A percentile compares a stretch with the other conserved stretches of the same genome.
phyloP scores from a whole-genome alignment of 2,329 filamentous ascomycete species.

The Colletotrichum acutatum region DNA sequence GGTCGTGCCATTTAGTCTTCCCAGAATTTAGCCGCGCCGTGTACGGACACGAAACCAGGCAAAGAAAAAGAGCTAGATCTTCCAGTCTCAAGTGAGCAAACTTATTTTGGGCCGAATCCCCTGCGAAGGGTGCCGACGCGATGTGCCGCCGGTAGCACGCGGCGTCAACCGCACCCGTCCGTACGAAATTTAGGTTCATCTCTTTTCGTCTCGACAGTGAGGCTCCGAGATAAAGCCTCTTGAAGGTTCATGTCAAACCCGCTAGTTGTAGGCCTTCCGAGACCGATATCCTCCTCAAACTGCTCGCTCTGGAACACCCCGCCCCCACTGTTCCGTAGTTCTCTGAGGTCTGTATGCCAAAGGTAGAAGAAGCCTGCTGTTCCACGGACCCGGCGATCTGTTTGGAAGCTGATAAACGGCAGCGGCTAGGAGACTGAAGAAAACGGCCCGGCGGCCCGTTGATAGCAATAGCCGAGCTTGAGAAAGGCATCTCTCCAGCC shows the following conservation, averaged over 20 bases:
- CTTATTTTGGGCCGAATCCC: background rate
- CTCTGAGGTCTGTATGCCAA: background rate
- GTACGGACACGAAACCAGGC: background rate
- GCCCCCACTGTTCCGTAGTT: background rate
- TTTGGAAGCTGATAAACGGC: background rate
- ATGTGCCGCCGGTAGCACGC: background rate
- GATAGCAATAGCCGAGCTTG: background rate
- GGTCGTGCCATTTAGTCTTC: background rate
- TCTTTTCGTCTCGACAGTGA: background rate
- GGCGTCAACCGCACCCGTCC: background rate
- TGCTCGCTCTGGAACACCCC: too few species aligned
- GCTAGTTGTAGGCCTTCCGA: too few species aligned
- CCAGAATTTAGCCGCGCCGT: background rate
- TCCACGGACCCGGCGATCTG: background rate
- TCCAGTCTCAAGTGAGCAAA: background rate
- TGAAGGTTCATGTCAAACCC: too few species aligned
- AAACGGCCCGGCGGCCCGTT: too few species aligned
- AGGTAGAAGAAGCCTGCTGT: background rate
- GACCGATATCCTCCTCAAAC: too few species aligned
- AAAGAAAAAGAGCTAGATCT: background rate
- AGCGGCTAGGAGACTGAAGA: background rate
- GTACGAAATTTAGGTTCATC: background rate
- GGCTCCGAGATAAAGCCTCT: background rate
- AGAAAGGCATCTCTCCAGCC: background rate
- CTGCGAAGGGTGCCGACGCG: background rate